Evolutionary conservation across 2,329 filamentous ascomycete genomes (phyloP).

Genomic region (Ophiostoma sp.): DNA sequence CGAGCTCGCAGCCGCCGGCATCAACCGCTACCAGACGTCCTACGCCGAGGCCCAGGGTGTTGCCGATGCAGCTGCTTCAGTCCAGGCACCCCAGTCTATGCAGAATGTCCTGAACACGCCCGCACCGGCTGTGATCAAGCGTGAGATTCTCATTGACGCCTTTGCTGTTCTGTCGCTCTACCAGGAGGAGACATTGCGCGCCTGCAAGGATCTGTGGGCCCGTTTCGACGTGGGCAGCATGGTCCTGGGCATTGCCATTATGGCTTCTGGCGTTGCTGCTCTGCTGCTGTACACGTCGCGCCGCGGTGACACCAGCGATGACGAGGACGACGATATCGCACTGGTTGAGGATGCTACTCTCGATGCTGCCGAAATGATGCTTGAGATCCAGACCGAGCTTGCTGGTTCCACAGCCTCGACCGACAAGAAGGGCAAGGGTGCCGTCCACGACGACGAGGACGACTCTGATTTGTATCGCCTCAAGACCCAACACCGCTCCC

Average conservation of each 20-base stretch:
- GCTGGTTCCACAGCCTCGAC: neutral
- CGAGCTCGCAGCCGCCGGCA: slow-evolving; percentile 74
- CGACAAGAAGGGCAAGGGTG: neutral
- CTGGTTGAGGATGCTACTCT: slow-evolving; percentile 52
- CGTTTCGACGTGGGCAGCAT: slow-evolving; percentile 86
- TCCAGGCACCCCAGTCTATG: slow-evolving; percentile 46
- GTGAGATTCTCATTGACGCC: slow-evolving; percentile 31
- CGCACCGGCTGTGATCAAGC: slow-evolving; percentile 29
- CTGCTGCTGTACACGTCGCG: slow-evolving; percentile 68
- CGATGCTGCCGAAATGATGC: slow-evolving; percentile 53
- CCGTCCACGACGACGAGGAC: slow-evolving; percentile 37
- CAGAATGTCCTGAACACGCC: slow-evolving; percentile 35
- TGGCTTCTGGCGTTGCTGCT: slow-evolving; percentile 61
- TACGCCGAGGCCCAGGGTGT: slow-evolving; percentile 71
- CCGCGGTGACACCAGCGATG: slow-evolving; percentile 46
- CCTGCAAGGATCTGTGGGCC: slow-evolving; percentile 85
- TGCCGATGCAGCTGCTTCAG: slow-evolving; percentile 53
- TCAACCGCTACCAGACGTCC: slow-evolving; percentile 79
- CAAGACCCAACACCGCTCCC: slow-evolving; percentile 37
- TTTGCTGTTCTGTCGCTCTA: slow-evolving; percentile 64
- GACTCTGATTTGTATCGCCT: slow-evolving; percentile 53
- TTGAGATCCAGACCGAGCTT: slow-evolving; percentile 44
- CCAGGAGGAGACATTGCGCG: slow-evolving; percentile 68
- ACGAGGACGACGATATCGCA: slow-evolving; percentile 25
- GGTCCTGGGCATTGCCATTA: slow-evolving; percentile 68